Base-by-base conservation (phyloP, 306 rosid genomes). In the Gillenia trifoliata region DNA sequence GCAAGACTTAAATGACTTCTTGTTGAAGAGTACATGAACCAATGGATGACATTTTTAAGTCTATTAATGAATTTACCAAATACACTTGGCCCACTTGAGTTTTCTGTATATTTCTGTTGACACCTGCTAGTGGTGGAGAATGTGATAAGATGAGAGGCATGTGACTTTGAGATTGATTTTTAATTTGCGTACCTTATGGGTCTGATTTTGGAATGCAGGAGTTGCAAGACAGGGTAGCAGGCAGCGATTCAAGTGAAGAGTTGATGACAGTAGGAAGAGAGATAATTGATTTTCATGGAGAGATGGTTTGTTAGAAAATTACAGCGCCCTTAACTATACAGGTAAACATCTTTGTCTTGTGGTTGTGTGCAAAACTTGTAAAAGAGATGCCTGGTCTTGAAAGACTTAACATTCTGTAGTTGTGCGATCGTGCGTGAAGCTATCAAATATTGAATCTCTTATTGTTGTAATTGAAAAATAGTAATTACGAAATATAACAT, bases 331-430 rank as follows among this genome's bases (percentile, higher is more conserved):
- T n/a, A 93, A 93, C 85, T 91, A 87, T 79, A 91, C 89, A 82
- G 96, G 98, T 92, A 79, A 43, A 77, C 57, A 30, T 65, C 52
- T 52, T 20, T 45, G 28, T 70, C 30, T n/a, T 63, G 12, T 78
- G 62, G 13, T 64, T 50, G 41, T 38, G 41, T 85, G 75, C 63
- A 82, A 78, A 75, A 72, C 84, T 74, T 16, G 16, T 56, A 17
- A 59, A 63, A 17, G 8, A 49, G 43, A 64, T 52, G 28, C 17
- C 23, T 64, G 9, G 15, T 40, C 40, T 29, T 70, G 45, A 40
- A 72, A 17, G 38, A 38, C 25, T 62, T 56, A 47, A 10, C 61
- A 47, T 66, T 55, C n/a, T 74, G 16, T 30, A 43, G 6, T 20
- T 28, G 22, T 64, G 22, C 54, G 55, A 26, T 3, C 55, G 5